A percentile compares a stretch with the other conserved stretches of the same genome.
These are phyloP conservation scores for Pseudogymnoascus sp. DNA, from an alignment of 2,329 filamentous ascomycete species.

Conservation along the genomic window DNA sequence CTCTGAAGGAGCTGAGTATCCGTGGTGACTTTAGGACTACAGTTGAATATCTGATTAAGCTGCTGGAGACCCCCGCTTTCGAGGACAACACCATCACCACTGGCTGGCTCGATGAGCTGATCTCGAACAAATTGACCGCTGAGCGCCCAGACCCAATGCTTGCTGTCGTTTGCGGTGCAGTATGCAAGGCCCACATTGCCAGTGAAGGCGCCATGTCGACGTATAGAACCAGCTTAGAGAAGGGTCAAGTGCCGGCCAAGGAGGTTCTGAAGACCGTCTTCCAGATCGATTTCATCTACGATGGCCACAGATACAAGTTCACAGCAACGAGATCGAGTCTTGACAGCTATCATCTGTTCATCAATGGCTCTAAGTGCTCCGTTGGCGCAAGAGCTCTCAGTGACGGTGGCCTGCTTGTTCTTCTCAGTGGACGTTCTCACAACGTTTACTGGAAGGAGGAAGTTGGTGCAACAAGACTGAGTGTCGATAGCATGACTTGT, in stretches of 20 bases:
- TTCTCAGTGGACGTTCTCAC: conserved; percentile 88
- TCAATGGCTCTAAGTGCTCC: conserved; percentile 94
- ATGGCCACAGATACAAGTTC: conserved; percentile 94
- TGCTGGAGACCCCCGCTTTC: conserved; percentile 95
- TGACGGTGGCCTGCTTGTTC: conserved; percentile 85
- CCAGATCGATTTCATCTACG: conserved; percentile 97
- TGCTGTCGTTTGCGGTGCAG: conserved; percentile 90
- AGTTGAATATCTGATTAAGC: conserved; percentile 97
- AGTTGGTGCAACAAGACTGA: conserved; percentile 87
- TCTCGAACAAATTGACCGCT: conserved; percentile 93
- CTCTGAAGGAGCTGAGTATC: conserved; percentile 97
- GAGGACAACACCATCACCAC: conserved; percentile 99
- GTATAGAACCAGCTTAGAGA: conserved; percentile 83
- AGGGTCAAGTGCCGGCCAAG: conserved; percentile 94
- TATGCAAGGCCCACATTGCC: conserved; percentile 90
- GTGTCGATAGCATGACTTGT: conserved; percentile 96
- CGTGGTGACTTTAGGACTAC: conserved; percentile 98
- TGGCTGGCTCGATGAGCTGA: conserved; percentile 96
- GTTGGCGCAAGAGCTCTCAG: conserved; percentile 88
- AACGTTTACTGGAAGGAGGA: conserved; percentile 99
- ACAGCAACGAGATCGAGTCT: conserved; percentile 85
- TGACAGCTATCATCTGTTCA: conserved; percentile 96
- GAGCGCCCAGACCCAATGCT: conserved; percentile 90
- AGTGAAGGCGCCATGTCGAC: conserved; percentile 82
- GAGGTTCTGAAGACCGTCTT: conserved; percentile 97